Base-by-base conservation (phyloP, 73 alveolate genomes). In the Paramecium biaurelia region DNA sequence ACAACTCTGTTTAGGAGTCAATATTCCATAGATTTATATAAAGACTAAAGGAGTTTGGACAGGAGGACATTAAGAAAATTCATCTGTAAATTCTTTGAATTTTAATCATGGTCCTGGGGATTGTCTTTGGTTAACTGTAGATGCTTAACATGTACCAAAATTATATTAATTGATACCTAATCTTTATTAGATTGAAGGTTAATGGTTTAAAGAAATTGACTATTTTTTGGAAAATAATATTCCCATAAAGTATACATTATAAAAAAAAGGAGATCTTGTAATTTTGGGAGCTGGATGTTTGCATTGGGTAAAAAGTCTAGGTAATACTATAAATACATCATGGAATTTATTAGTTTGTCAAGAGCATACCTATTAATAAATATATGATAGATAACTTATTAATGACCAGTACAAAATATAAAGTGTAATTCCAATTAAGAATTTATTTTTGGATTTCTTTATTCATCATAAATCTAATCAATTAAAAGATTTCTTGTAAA, bases 41-140 rank as follows among this genome's bases (percentile, higher is more conserved):
- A 95, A 95, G 84, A 93, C 93, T 2, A 56, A 47, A 11, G 97
- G 97, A 14, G 92, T 92, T 32, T 95, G 98, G 96, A 95, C 98
- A 23, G 98, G 98, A 10, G 98, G 97, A 34, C 98, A 95, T 70
- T 93, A 95, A 84, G 98, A 95, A 86, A 95, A 95, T 41, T 53
- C 74, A 37, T 45, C 97, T 34, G 95, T 92, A 9, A 67, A 94
- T 26, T 96, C 98, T 9, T 57, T 88, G 12, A 95, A 95, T 76
- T 57, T 95, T 30, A 95, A 95, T 79, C 97, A 93, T 89, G 98
- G 98, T 12, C 97, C 96, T 14, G 93, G 72, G 20, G 85, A 63
- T 18, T 92, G 96, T 28, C 88, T 84, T 38, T 95, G 98, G 97
- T 85, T 89, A 38, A 37, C 93, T 23, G 94, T 95, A 1, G 95